These are phyloP conservation scores for Fusarium sp. DNA, from an alignment of 2,329 filamentous ascomycete species.

Conservation along the genomic window DNA sequence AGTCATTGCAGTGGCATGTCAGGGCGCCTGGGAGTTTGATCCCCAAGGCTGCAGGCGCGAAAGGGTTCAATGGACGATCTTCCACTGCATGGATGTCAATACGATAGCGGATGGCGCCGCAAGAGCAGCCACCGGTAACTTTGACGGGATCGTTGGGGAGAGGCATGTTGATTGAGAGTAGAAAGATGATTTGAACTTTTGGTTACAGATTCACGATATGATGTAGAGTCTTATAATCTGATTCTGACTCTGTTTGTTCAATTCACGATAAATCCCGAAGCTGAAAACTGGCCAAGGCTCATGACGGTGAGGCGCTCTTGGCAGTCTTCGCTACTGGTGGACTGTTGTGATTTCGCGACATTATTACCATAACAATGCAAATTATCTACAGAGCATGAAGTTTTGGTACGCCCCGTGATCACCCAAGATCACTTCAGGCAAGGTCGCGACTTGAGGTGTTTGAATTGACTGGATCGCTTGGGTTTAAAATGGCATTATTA, in stretches of 20 bases:
- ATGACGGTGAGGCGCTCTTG: neutral
- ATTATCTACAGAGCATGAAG: rapidly evolving
- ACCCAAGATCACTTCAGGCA: rapidly evolving
- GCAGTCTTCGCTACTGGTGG: neutral
- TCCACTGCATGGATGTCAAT: neutral
- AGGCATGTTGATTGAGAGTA: neutral
- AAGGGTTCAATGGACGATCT: neutral
- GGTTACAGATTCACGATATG: rapidly evolving
- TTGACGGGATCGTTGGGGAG: neutral
- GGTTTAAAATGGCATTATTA: neutral
- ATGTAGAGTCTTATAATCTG: neutral
- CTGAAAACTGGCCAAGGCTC: neutral
- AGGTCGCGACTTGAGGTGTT: too few species aligned
- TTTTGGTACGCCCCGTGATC: neutral
- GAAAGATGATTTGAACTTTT: rapidly evolving
- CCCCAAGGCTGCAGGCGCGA: rapidly evolving
- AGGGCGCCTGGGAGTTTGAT: neutral
- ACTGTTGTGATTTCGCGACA: rapidly evolving
- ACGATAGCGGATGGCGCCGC: neutral
- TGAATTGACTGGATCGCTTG: neutral
- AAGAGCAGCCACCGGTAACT: neutral
- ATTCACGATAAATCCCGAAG: neutral
- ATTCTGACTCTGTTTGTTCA: rapidly evolving
- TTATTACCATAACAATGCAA: neutral
- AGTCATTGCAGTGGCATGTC: neutral